Evolutionary conservation across 768 basidiomycete genomes (phyloP).

Genomic region (Lentinula detonsa): DNA sequence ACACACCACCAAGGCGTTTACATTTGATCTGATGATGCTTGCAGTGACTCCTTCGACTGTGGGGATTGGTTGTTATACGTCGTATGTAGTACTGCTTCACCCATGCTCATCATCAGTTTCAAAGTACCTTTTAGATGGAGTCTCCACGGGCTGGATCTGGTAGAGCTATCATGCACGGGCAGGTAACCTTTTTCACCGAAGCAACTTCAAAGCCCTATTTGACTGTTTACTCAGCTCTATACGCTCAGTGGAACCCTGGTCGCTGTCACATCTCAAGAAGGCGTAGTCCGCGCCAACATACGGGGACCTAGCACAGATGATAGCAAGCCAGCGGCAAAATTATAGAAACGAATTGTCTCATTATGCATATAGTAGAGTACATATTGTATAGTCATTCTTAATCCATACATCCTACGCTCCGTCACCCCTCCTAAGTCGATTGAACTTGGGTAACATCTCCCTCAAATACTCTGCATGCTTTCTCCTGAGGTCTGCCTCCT

Average conservation of each 20-base stretch:
- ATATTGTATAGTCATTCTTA: not conserved
- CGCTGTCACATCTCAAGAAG: constrained; percentile 79
- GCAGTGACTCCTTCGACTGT: constrained; percentile 68
- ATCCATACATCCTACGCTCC: not conserved
- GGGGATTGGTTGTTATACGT: constrained; percentile 79
- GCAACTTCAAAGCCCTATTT: not conserved
- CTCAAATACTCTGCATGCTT: constrained; percentile 91
- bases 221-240: constrained; percentile 46
- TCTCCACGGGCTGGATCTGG: constrained; percentile 62
- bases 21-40: not conserved
- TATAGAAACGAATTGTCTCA: constrained; percentile 15
- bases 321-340: constrained; percentile 24
- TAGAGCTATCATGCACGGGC: constrained; percentile 63
- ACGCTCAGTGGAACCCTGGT: constrained; percentile 59
- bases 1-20: not conserved
- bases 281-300: constrained; percentile 59
- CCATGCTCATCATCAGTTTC: constrained; percentile 4
- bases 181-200: constrained; percentile 34
- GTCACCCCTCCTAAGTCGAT: constrained; percentile 48
- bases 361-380: not conserved
- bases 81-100: constrained; percentile 31
- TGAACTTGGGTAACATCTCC: constrained; percentile 90
- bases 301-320: constrained; percentile 28
- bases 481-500: constrained; percentile 74
- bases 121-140: constrained; percentile 39